A percentile compares a stretch with the other conserved stretches of the same genome.
Conservation (phyloP, 2,329 filamentous ascomycete genomes). For the Herpotrichia juniperi region DNA sequence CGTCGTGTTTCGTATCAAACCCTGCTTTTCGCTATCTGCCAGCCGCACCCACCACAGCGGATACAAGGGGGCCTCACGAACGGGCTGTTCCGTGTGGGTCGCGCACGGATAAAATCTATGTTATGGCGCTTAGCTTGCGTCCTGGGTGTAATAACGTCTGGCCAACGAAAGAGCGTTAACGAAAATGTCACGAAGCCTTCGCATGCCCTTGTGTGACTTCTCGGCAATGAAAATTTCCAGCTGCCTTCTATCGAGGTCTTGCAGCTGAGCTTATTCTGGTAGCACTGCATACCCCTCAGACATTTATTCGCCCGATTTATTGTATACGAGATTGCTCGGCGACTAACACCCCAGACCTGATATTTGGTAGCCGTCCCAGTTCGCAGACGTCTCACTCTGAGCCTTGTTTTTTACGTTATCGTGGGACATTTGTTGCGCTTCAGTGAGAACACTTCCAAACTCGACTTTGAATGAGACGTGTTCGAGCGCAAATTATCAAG, state of each 20-base stretch:
- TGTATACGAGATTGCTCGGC: conserved; percentile 23
- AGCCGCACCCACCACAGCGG: conserved; percentile 12
- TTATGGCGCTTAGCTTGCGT: background rate
- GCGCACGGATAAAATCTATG: background rate
- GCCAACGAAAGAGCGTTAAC: conserved; percentile 6
- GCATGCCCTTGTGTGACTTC: conserved; percentile 18
- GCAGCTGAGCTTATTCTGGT: conserved; percentile 16
- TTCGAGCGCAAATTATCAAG: conserved; percentile 10
- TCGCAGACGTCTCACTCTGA: conserved; percentile 10
- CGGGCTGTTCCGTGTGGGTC: too few relatives aligned
- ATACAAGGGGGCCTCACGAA: conserved; percentile 1
- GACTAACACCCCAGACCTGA: conserved; percentile 14
- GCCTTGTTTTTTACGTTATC: conserved; percentile 19
- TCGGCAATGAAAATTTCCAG: conserved; percentile 16
- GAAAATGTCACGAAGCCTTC: conserved; percentile 10
- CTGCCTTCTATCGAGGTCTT: conserved; percentile 6
- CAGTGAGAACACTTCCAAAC: background rate
- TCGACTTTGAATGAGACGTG: conserved; percentile 10
- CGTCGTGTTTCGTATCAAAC: conserved; percentile 30
- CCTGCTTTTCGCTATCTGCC: conserved; percentile 20
- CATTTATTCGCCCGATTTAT: conserved; percentile 19
- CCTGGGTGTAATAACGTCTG: conserved; percentile 9
- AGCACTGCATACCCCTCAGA: conserved; percentile 18
- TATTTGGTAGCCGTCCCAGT: conserved; percentile 18
- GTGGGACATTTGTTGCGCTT: conserved; percentile 12